Evolutionary conservation across 345 rosid species (phyloP).

Genomic region (Eutrema heterophyllum): DNA sequence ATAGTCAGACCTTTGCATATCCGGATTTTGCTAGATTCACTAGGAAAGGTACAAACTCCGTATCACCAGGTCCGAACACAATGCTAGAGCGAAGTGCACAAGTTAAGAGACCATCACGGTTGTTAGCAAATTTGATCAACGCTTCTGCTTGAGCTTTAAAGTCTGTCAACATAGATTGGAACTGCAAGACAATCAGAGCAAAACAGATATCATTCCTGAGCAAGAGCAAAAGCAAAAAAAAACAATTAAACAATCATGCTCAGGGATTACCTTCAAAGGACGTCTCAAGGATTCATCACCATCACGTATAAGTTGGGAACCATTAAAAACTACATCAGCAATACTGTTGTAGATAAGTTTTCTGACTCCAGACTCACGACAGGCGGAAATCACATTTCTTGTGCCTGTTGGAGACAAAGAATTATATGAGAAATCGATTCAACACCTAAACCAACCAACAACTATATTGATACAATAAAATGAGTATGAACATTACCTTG

Average conservation of each 20-base stretch:
- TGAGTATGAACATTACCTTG: slow-evolving; percentile 49
- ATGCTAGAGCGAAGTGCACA: slow-evolving; percentile 90
- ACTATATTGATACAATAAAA: background rate
- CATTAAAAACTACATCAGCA: slow-evolving; percentile 82
- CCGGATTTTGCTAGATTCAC: slow-evolving; percentile 69
- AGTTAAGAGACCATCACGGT: slow-evolving; percentile 75
- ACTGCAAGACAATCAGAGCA: slow-evolving; percentile 41
- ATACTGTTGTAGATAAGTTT: slow-evolving; percentile 76
- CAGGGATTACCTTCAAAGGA: slow-evolving; percentile 52
- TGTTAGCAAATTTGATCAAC: slow-evolving; percentile 63
- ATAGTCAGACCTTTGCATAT: slow-evolving; percentile 65
- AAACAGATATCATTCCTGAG: slow-evolving; percentile 19
- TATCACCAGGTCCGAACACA: slow-evolving; percentile 87
- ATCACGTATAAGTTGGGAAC: slow-evolving; percentile 53
- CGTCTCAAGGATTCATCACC: slow-evolving; percentile 66
- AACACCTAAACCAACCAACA: background rate
- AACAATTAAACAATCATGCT: background rate
- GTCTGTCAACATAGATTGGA: slow-evolving; percentile 58
- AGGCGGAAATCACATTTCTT: slow-evolving; percentile 69
- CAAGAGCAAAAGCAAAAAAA: background rate
- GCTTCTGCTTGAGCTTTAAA: slow-evolving; percentile 95
- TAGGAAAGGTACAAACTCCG: slow-evolving; percentile 50
- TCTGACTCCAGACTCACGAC: slow-evolving; percentile 74
- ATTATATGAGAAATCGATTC: background rate
- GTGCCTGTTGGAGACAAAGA: slow-evolving; percentile 48